Conservation (phyloP, 2,329 filamentous ascomycete genomes). For the Colletotrichum agaves region DNA sequence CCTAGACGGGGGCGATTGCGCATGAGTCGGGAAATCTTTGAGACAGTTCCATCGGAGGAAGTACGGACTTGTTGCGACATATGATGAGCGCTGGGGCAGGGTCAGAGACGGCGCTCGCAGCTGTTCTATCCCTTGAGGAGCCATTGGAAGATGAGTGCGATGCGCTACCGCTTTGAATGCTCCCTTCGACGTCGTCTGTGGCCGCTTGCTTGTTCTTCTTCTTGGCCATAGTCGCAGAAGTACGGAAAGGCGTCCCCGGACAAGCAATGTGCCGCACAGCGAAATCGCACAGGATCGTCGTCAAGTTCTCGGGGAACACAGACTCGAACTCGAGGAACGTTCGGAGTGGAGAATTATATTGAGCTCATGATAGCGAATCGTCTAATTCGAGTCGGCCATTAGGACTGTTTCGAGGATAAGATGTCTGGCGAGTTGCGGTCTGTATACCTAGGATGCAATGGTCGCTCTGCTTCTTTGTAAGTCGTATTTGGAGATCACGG, state of each 20-base stretch:
- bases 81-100: constrained; percentile 64
- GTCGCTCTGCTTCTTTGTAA: not conserved
- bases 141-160: constrained; percentile 20
- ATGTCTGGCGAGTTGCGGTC: not conserved
- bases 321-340: constrained; percentile 19
- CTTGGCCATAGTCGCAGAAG: constrained; percentile 53
- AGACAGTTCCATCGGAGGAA: constrained; percentile 10
- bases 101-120: constrained; percentile 46
- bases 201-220: constrained; percentile 57
- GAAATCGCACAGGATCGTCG: constrained; percentile 11
- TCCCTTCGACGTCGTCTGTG: constrained; percentile 43
- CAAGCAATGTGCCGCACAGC: not conserved
- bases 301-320: constrained; percentile 1
- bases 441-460: not conserved
- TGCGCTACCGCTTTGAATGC: constrained; percentile 26
- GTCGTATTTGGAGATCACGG: not conserved
- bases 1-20: not conserved
- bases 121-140: constrained; percentile 38
- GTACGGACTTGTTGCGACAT: constrained; percentile 75
- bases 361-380: constrained; percentile 30
- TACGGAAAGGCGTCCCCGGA: not conserved
- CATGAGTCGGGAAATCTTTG: not conserved
- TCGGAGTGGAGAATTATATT: constrained; percentile 28
- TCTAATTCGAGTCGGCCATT: constrained; percentile 13
- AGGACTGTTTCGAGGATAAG: not conserved